A percentile compares a stretch with the other conserved stretches of the same genome.
Evolutionary conservation across 2,329 filamentous ascomycete species (phyloP).

Genomic region (Fusarium nisikadoi): DNA sequence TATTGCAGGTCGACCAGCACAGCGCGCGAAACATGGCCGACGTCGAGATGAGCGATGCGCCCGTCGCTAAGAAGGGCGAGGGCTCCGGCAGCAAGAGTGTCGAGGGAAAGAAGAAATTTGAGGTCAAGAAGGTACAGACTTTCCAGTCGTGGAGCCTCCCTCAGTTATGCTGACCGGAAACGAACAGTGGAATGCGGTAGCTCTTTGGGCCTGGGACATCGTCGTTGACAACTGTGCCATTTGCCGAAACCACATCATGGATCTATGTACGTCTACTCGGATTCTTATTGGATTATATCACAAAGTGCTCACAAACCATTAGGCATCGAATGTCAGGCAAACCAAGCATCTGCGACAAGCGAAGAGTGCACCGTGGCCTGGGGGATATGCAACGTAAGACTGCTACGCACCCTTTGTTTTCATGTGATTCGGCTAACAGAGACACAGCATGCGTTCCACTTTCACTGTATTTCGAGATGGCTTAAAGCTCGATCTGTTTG

Average conservation of each 20-base stretch:
- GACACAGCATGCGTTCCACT: slow-evolving; percentile 94
- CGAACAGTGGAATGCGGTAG: slow-evolving; percentile 93
- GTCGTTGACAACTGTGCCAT: slow-evolving; percentile 99
- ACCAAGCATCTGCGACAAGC: slow-evolving; percentile 95
- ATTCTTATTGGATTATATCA: background rate
- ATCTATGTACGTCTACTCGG: slow-evolving; percentile 76
- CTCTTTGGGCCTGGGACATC: slow-evolving; percentile 99
- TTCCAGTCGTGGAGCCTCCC: background rate
- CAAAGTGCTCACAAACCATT: slow-evolving; percentile 23
- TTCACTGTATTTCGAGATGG: slow-evolving; percentile 99
- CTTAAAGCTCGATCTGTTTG: slow-evolving; percentile 99
- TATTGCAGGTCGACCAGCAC: background rate
- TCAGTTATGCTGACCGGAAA: slow-evolving; percentile 25
- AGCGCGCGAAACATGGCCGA: slow-evolving; percentile 76
- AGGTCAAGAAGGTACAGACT: slow-evolving; percentile 89
- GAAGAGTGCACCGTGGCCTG: slow-evolving; percentile 99
- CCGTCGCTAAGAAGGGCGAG: slow-evolving; percentile 66
- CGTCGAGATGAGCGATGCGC: slow-evolving; percentile 94
- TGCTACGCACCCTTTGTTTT: background rate
- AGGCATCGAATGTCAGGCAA: slow-evolving; percentile 99
- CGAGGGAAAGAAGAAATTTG: slow-evolving; percentile 92
- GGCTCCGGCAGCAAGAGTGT: slow-evolving; percentile 60
- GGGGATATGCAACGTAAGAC: slow-evolving; percentile 96
- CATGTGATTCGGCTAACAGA: slow-evolving; percentile 48
- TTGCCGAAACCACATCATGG: slow-evolving; percentile 99